Conservation (phyloP, 768 basidiomycete genomes). For the Epithele typhae region DNA sequence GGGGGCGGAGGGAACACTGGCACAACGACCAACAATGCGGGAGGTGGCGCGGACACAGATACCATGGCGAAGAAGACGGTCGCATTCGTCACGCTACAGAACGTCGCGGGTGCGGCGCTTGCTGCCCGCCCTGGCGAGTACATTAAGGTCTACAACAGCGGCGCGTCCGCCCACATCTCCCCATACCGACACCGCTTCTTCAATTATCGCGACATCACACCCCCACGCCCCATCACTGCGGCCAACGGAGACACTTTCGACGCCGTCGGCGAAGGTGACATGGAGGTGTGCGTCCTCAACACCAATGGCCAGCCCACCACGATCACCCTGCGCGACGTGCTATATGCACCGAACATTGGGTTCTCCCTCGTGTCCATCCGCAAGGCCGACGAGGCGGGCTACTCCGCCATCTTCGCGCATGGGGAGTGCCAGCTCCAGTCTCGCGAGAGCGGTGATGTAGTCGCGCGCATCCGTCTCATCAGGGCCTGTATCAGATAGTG, state of each 20-base stretch:
- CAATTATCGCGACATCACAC: slow-evolving; percentile 3
- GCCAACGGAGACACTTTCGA: slow-evolving; percentile 20
- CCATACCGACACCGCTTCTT: slow-evolving; percentile 12
- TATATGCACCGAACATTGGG: slow-evolving; percentile 20
- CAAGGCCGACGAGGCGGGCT: slow-evolving; percentile 14
- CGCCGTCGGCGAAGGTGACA: slow-evolving; percentile 19
- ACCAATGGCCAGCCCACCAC: slow-evolving; percentile 7
- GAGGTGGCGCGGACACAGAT: too few relatives aligned
- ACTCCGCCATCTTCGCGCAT: slow-evolving; percentile 11
- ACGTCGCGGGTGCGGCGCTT: background rate
- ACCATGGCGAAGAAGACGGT: background rate
- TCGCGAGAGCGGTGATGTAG: background rate
- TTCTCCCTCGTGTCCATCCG: slow-evolving; percentile 21
- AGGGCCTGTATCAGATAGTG: slow-evolving; percentile 19
- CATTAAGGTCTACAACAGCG: slow-evolving; percentile 14
- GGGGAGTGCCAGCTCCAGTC: slow-evolving; percentile 12
- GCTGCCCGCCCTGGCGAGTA: background rate
- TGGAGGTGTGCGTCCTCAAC: slow-evolving; percentile 15
- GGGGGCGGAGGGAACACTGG: too few relatives aligned
- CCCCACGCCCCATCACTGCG: slow-evolving; percentile 24
- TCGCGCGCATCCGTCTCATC: slow-evolving; percentile 12
- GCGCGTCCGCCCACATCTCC: slow-evolving; percentile 14
- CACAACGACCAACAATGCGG: too few relatives aligned
- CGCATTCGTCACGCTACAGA: too few relatives aligned
- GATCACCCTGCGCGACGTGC: slow-evolving; percentile 13